Evolutionary conservation across 495 filamentous ascomycete species (phyloP).

Genomic region (Tuber magnatum): DNA sequence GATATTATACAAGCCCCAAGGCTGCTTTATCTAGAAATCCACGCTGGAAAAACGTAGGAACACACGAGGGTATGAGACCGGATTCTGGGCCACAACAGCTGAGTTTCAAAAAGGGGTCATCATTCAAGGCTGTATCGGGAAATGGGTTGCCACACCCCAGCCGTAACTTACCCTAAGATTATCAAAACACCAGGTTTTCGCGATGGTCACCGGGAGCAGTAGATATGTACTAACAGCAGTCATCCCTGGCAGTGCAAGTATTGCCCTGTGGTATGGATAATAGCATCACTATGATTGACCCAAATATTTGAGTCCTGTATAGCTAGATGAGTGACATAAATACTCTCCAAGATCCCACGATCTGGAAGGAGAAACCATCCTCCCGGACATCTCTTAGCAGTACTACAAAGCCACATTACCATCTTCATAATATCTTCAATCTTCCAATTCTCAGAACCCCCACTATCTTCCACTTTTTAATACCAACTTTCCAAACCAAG

Average conservation of each 20-base stretch:
- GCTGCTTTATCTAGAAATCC: no score
- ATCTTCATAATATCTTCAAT: background rate
- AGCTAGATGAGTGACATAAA: background rate
- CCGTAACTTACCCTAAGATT: background rate
- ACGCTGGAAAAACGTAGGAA: background rate
- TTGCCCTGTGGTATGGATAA: background rate
- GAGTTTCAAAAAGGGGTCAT: background rate
- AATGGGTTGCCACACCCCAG: background rate
- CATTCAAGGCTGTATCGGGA: background rate
- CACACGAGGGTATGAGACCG: background rate
- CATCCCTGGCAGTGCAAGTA: background rate
- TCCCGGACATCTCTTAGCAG: background rate
- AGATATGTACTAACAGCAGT: background rate
- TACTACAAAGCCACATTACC: background rate
- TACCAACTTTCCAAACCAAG: background rate
- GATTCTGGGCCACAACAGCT: background rate
- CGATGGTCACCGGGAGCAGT: background rate
- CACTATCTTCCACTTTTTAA: background rate
- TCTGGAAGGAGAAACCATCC: background rate
- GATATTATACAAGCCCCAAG: background rate
- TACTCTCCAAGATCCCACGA: background rate
- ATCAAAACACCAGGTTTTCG: background rate
- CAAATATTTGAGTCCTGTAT: background rate
- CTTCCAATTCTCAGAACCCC: background rate
- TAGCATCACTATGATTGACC: background rate